A percentile compares a stretch with the other conserved stretches of the same genome.
These are phyloP conservation scores for Pseudohyphozyma bogoriensis DNA, from an alignment of 768 basidiomycete genomes.

Conservation along the genomic window DNA sequence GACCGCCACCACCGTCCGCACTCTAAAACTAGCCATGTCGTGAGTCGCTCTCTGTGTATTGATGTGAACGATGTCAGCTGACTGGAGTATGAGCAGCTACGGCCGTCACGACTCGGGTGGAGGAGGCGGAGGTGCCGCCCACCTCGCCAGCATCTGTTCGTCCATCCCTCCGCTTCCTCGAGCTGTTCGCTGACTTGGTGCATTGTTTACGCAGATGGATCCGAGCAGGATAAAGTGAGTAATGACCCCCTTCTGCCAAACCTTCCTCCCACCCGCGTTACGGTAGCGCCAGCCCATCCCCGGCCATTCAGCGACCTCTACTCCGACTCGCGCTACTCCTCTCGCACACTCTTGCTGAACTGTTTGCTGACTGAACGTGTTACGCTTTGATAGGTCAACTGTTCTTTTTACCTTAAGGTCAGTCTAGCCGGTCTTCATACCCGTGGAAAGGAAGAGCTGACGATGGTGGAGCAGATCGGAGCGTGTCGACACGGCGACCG, in stretches of 20 bases:
- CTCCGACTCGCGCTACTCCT: no score
- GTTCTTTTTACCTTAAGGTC: conserved; percentile 98
- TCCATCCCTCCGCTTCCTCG: neutral
- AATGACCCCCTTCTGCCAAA: no score
- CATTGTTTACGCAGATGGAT: conserved; percentile 30
- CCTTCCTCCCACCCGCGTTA: no score
- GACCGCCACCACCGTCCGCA: neutral
- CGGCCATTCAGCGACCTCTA: no score
- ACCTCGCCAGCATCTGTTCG: conserved; percentile 26
- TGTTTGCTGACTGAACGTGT: no score
- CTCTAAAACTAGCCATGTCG: conserved; percentile 10
- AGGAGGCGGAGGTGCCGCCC: conserved; percentile 27
- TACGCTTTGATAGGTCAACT: no score
- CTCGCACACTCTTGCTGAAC: no score
- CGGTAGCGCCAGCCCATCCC: no score
- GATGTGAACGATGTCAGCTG: neutral
- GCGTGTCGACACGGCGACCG: conserved; percentile 97
- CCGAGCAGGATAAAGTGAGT: conserved; percentile 42
- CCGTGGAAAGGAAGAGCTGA: neutral
- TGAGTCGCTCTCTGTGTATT: neutral
- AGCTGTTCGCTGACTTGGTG: neutral
- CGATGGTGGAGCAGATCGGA: conserved; percentile 59
- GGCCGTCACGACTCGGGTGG: no score
- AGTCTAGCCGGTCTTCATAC: neutral
- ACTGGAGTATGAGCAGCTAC: neutral